Percentiles rank a stretch among this genome's conserved stretches.
Conservation (phyloP, 2,329 filamentous ascomycete species). For the Lachnellula arida region DNA sequence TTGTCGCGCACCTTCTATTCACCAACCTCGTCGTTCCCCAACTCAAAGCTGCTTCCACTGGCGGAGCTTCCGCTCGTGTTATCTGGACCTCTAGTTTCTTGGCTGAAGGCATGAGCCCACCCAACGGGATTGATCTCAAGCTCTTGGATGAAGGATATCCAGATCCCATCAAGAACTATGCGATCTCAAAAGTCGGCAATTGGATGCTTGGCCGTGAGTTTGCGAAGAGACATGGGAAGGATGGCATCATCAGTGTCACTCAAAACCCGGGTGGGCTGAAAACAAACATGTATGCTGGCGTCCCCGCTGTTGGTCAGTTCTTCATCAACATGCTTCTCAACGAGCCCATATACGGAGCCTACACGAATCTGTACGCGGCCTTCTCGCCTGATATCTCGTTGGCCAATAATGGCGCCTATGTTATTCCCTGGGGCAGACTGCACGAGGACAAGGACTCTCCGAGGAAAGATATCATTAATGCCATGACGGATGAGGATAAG, state of each 20-base stretch:
- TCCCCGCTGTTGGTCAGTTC: conserved; percentile 4
- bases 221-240: background rate
- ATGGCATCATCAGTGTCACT: conserved; percentile 16
- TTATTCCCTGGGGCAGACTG: conserved; percentile 18
- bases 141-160: no score
- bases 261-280: conserved; percentile 22
- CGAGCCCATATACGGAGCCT: conserved; percentile 3
- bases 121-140: background rate
- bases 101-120: background rate
- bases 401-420: conserved; percentile 5
- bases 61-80: conserved; percentile 4
- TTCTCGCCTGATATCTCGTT: conserved; percentile 6
- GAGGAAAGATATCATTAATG: conserved; percentile 4
- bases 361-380: conserved; percentile 8
- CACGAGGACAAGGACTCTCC: background rate
- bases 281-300: background rate
- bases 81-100: conserved; percentile 14
- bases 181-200: conserved; percentile 16
- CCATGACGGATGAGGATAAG: conserved; percentile 2
- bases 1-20: conserved; percentile 15
- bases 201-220: conserved; percentile 17
- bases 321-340: conserved; percentile 10
- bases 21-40: conserved; percentile 35
- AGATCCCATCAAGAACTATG: conserved; percentile 12
- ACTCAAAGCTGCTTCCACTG: conserved; percentile 24